These are phyloP conservation scores for Penicillium paneum DNA, from an alignment of 2,329 filamentous ascomycete species.

Conservation along the genomic window DNA sequence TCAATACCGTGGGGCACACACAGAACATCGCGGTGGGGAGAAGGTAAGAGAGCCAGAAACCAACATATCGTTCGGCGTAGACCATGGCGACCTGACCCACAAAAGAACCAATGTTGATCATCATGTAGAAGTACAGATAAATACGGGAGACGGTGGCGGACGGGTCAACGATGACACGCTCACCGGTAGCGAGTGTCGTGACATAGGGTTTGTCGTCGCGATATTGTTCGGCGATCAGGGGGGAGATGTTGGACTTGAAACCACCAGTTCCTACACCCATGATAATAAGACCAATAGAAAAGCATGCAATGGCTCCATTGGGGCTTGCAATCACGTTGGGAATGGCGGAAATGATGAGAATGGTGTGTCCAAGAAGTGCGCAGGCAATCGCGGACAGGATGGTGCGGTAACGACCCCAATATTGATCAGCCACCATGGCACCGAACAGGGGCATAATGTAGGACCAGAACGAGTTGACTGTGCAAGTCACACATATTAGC, in stretches of 20 bases:
- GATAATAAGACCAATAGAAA: constrained; percentile 62
- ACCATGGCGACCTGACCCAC: constrained; percentile 64
- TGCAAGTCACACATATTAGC: background rate
- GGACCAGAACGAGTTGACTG: constrained; percentile 60
- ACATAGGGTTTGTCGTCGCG: constrained; percentile 57
- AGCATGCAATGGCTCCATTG: constrained; percentile 60
- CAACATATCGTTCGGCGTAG: constrained; percentile 72
- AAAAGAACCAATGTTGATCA: constrained; percentile 66
- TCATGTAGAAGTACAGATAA: constrained; percentile 68
- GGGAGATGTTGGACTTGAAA: constrained; percentile 77
- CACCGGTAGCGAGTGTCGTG: constrained; percentile 54
- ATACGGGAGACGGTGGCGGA: constrained; percentile 65
- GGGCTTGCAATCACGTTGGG: constrained; percentile 60
- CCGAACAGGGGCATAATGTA: constrained; percentile 60
- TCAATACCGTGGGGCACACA: constrained; percentile 59
- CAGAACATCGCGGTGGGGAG: constrained; percentile 66
- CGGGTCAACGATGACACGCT: constrained; percentile 69
- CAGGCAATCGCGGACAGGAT: constrained; percentile 64
- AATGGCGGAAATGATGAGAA: constrained; percentile 64
- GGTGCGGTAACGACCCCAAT: constrained; percentile 66
- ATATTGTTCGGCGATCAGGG: constrained; percentile 69
- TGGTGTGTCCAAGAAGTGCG: constrained; percentile 63
- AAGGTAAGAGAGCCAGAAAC: constrained; percentile 70
- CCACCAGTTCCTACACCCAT: constrained; percentile 74
- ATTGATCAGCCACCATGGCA: constrained; percentile 64